Base-by-base conservation (phyloP, 208 protist genomes). In the Leishmania turanica region DNA sequence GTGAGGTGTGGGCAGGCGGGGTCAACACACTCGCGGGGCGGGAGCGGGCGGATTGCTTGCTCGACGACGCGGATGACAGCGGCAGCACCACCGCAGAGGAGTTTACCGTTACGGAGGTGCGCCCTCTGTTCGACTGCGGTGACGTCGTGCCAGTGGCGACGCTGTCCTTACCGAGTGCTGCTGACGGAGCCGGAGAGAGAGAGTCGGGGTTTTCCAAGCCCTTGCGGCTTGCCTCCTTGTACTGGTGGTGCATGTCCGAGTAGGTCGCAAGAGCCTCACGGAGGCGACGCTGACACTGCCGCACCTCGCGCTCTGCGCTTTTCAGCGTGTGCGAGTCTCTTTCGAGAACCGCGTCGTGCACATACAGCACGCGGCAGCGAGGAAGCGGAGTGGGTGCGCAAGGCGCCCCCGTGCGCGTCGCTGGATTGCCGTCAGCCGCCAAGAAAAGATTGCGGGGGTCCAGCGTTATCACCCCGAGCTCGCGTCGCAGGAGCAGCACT, bases 201-300 rank as follows among this genome's bases (percentile, higher is more conserved):
- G 45, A 37, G 27, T 70, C 65, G 27, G 58, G 37, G 13, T 1
- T 40, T 24, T 76, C 69, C 45, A 70, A 27, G 58, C 60, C 75
- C 24, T 49, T 73, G 31, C 62, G 47, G 21, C 62, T 56, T 1
- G 72, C 72, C 54, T 86, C 78, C 45, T 40, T 75, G 47, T 65
- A 79, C 51, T 86, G 82, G 72, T 77, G 77, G 45, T 64, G 78
- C 54, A 82, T 17, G 5, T 47, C 6, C 56, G 77, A 78, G 82
- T 80, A 83, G 40, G 60, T 24, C 19, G 53, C 31, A 21, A 82
- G 79, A 7, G 73, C 51, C 49, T 88, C 80, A 40, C 65, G 71
- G 31, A 82, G 75, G 58, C 75, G 81, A 40, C 79, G 58, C 75
- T 85, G 71, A 42, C 51, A 42, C 69, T 73, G 81, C 74, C 73